Evolutionary conservation across 169 alveolate species (phyloP).

Genomic region (Theileria parva): DNA sequence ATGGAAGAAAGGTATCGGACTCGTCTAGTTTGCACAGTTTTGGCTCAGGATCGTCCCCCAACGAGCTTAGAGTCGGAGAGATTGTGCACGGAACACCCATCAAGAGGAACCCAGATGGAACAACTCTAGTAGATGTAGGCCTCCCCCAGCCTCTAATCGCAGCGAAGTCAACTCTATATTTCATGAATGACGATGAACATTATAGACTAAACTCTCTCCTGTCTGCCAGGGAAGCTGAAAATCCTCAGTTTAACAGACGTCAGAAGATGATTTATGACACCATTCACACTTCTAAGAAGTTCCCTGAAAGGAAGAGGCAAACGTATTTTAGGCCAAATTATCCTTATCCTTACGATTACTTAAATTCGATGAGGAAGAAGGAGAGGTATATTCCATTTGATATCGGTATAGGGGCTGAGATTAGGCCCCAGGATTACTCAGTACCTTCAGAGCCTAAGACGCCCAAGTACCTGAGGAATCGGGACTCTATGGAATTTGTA

Average conservation of each 20-base stretch:
- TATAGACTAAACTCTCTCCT: conserved; percentile 20
- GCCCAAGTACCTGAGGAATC: conserved; percentile 38
- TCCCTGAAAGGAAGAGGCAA: conserved; percentile 39
- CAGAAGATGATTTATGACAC: conserved; percentile 35
- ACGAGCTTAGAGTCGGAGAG: conserved; percentile 54
- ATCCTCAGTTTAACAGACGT: background rate
- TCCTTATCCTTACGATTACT: conserved; percentile 38
- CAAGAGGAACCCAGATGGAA: conserved; percentile 53
- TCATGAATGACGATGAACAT: conserved; percentile 36
- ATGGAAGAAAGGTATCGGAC: background rate
- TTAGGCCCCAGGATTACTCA: conserved; percentile 33
- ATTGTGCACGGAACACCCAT: conserved; percentile 44
- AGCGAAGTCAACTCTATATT: conserved; percentile 31
- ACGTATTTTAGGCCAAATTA: conserved; percentile 42
- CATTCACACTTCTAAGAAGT: conserved; percentile 18
- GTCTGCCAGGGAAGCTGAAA: background rate
- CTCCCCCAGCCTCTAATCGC: conserved; percentile 47
- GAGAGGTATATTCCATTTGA: conserved; percentile 22
- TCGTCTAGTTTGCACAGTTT: background rate
- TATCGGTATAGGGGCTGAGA: conserved; percentile 59
- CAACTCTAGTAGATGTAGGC: conserved; percentile 60
- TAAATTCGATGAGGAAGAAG: conserved; percentile 6
- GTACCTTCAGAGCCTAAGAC: conserved; percentile 14
- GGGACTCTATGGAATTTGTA: conserved; percentile 60
- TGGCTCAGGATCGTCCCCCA: conserved; percentile 1